A percentile compares a stretch with the other conserved stretches of the same genome.
phyloP scores from a whole-genome alignment of 1,139 yeast genomes.

The Tardiomyces digboiensis region DNA sequence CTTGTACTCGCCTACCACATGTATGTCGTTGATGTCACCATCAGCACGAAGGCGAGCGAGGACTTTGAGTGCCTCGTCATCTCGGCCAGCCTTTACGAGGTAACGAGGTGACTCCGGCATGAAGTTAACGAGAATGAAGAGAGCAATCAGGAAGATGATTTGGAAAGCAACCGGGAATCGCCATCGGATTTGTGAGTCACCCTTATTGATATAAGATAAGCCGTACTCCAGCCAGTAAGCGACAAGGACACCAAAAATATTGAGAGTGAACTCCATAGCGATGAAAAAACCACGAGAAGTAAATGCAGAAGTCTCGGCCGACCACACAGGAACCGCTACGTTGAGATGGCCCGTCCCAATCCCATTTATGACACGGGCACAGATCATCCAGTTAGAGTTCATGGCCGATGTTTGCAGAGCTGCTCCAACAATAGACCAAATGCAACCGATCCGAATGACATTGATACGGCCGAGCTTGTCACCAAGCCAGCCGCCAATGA shows the following conservation, averaged over 20 bases:
- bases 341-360: slow-evolving; percentile 54
- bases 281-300: slow-evolving; percentile 44
- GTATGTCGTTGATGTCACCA: slow-evolving; percentile 5
- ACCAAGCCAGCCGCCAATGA: slow-evolving; percentile 21
- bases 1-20: slow-evolving; percentile 3
- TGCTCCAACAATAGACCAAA: slow-evolving; percentile 24
- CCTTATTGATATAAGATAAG: slow-evolving; percentile 41
- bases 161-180: slow-evolving; percentile 24
- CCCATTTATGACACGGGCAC: slow-evolving; percentile 47
- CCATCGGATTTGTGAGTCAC: slow-evolving; percentile 16
- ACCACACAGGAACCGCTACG: slow-evolving; percentile 50
- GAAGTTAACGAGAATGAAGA: slow-evolving; percentile 12
- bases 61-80: slow-evolving; percentile 40
- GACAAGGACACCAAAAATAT: slow-evolving; percentile 60
- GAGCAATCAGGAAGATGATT: slow-evolving; percentile 24
- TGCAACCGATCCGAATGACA: slow-evolving; percentile 21
- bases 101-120: slow-evolving; percentile 46
- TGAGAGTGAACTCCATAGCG: slow-evolving; percentile 58
- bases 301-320: slow-evolving; percentile 51
- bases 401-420: slow-evolving; percentile 24
- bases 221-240: slow-evolving; percentile 82
- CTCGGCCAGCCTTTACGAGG: slow-evolving; percentile 33
- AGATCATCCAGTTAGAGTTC: slow-evolving; percentile 20
- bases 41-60: slow-evolving; percentile 31
- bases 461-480: slow-evolving; percentile 25